Evolutionary conservation across 2,329 filamentous ascomycete species (phyloP), one percentile per base, ranked within the genome.

Genomic region (Setomelanomma holmii): DNA sequence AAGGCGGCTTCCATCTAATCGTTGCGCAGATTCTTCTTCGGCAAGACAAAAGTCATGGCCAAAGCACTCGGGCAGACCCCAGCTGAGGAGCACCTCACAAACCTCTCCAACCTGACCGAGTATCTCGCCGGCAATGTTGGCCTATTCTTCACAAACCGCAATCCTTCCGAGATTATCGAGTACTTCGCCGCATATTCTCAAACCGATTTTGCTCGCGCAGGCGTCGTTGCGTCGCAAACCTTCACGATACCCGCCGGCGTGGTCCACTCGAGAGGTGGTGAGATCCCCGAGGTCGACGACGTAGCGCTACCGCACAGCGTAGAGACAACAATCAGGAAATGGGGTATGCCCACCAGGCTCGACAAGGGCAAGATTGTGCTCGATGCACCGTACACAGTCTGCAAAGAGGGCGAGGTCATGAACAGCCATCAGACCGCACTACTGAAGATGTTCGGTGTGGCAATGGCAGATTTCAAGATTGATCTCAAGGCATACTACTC

Each of bases 11-110:
- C n/a, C 19, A 6, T 24, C 58, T 68, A 56, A 71, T 48, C 39
- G 38, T 27, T 51, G 40, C 40, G 41, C 67, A 95, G 93, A 67
- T 82, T 99, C 75, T 98, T 98, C 86, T 98, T 97, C 78, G 95
- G 93, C 79, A 99, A 98, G 82, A 98, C 93, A 54, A 98, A 98
- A 80, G 93, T 99, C 76, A 98, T 98, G 92, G 88, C 90, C 67
- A 93, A 95, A 79, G 93, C 95, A 51, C 89, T 99, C 21, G 95
- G 95, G 72, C 84, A 85, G 60, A 87, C 82, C 47, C 83, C 87
- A 63, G 89, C 90, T 70, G 89, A 91, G 68, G 91, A 93, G 78
- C 85, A 90, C 77, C 89, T 91, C 64, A 85, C 90, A 39, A 90
- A 91, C 72, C 86, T 95, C 68, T 82, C 90, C 73, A 78, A 80